These are phyloP conservation scores for Candida albicans DNA, from an alignment of 1,139 yeast species.

Conservation along the genomic window DNA sequence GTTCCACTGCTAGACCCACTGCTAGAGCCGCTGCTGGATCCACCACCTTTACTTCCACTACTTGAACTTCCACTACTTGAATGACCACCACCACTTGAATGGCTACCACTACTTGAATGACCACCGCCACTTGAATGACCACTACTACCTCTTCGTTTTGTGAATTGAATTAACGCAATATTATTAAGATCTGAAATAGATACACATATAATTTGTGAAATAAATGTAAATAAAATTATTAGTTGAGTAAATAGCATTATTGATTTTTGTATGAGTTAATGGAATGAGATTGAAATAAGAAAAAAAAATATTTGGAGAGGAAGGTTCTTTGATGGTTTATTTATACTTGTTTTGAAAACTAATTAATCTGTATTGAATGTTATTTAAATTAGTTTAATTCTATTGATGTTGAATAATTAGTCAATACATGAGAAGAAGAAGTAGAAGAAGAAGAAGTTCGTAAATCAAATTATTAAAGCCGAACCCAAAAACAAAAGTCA, in stretches of 20 bases:
- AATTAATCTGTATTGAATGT: no score
- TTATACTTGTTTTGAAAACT: not conserved
- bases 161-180: not conserved
- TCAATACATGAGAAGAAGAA: no score
- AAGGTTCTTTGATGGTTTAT: not conserved
- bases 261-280: not conserved
- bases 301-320: not conserved
- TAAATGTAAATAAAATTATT: constrained; percentile 1
- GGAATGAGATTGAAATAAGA: not conserved
- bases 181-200: not conserved
- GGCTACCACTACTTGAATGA: not conserved
- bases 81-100: constrained; percentile 1
- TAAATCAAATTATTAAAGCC: no score
- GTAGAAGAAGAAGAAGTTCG: no score
- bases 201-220: not conserved
- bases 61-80: not conserved
- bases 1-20: not conserved
- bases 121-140: constrained; percentile 3
- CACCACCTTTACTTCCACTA: not conserved
- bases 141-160: constrained; percentile 3
- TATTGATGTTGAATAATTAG: no score
- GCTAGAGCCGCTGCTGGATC: not conserved
- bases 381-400: no score
- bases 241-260: not conserved
- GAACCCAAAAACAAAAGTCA: no score